Evolutionary conservation across 73 alveolate species (phyloP).

Genomic region (Durusdinium trenchii): DNA sequence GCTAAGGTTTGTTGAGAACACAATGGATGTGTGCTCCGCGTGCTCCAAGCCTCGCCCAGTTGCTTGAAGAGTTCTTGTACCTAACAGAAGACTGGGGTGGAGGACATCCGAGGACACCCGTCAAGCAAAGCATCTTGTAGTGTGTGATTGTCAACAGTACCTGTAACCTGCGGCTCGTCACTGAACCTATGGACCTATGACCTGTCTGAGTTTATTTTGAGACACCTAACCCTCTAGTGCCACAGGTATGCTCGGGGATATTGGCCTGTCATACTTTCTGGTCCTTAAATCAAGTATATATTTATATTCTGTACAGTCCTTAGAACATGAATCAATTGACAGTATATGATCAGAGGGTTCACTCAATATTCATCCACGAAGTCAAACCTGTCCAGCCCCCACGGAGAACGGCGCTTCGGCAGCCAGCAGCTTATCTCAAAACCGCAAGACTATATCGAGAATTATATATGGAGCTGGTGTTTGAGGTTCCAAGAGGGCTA

Average conservation of each 20-base stretch:
- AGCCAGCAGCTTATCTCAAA: not conserved
- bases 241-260: not conserved
- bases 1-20: not conserved
- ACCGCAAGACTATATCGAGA: not conserved
- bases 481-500: not conserved
- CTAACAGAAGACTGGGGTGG: not conserved
- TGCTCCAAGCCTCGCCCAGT: conserved; percentile 61
- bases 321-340: too few relatives aligned
- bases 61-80: conserved; percentile 91
- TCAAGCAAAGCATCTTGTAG: not conserved
- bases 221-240: not conserved
- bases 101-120: too few relatives aligned
- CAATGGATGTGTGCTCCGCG: not conserved
- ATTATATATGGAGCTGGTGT: too few relatives aligned
- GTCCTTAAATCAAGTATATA: too few relatives aligned
- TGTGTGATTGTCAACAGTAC: not conserved
- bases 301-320: too few relatives aligned
- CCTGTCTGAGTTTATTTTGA: not conserved
- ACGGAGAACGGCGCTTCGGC: not conserved
- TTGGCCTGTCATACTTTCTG: too few relatives aligned
- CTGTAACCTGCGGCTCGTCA: not conserved
- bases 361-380: not conserved
- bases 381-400: not conserved
- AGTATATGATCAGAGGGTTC: too few relatives aligned
- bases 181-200: not conserved